A percentile compares a stretch with the other conserved stretches of the same genome.
phyloP scores from a whole-genome alignment of 2,329 filamentous ascomycete species.

The Coleophoma cylindrospora region DNA sequence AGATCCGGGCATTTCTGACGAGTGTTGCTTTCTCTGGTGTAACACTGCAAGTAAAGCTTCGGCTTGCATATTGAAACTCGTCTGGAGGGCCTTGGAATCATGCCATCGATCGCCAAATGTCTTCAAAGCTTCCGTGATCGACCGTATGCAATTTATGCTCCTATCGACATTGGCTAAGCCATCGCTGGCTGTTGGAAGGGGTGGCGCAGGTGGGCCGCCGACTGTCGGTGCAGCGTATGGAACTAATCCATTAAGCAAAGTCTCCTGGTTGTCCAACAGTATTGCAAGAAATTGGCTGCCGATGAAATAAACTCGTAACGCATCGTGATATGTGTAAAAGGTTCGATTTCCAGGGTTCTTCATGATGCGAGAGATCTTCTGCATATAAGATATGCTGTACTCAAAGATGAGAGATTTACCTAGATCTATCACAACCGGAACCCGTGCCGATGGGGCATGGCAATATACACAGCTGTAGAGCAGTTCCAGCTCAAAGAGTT shows the following conservation, averaged over 20 bases:
- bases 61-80: slow-evolving; percentile 41
- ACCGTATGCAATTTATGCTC: slow-evolving; percentile 49
- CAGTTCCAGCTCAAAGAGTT: slow-evolving; percentile 81
- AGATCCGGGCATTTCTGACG: slow-evolving; percentile 12
- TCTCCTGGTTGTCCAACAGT: slow-evolving; percentile 50
- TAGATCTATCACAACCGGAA: slow-evolving; percentile 69
- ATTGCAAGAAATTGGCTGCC: slow-evolving; percentile 59
- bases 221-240: slow-evolving; percentile 19
- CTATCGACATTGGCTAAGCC: slow-evolving; percentile 47
- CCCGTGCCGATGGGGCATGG: slow-evolving; percentile 71
- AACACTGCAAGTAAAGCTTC: slow-evolving; percentile 29
- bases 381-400: slow-evolving; percentile 76
- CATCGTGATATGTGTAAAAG: slow-evolving; percentile 83
- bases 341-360: slow-evolving; percentile 53
- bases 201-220: slow-evolving; percentile 46
- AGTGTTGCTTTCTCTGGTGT: slow-evolving; percentile 32
- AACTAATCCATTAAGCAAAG: slow-evolving; percentile 40
- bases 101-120: slow-evolving; percentile 57
- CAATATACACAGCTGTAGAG: slow-evolving; percentile 91
- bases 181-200: slow-evolving; percentile 35
- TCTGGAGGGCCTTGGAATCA: slow-evolving; percentile 46
- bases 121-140: slow-evolving; percentile 46
- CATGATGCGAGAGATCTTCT: slow-evolving; percentile 65
- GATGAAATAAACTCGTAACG: slow-evolving; percentile 76
- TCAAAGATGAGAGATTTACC: slow-evolving; percentile 81